These are phyloP conservation scores for Dioszegia crocea DNA, from an alignment of 768 basidiomycete genomes.

Conservation along the genomic window DNA sequence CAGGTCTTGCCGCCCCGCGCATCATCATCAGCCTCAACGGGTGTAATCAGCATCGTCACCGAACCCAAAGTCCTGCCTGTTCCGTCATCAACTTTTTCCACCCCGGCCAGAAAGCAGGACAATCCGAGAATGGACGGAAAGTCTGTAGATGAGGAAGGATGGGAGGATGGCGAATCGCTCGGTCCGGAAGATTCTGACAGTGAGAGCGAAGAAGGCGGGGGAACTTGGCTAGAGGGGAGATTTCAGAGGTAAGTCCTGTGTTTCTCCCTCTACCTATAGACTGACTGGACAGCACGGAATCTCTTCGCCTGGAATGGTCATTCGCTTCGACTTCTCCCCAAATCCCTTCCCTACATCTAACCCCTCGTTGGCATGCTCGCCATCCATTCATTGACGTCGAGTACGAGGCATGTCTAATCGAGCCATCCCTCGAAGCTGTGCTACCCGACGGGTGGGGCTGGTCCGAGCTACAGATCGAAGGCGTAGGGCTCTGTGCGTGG, in stretches of 20 bases:
- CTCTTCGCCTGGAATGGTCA: conserved; percentile 33
- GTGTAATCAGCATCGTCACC: conserved; percentile 32
- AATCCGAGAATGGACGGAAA: background rate
- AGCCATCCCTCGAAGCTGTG: conserved; percentile 15
- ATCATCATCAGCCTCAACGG: conserved; percentile 6
- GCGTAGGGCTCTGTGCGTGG: conserved; percentile 19
- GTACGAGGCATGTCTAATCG: conserved; percentile 8
- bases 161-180: conserved; percentile 32
- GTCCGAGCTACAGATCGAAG: conserved; percentile 21
- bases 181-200: conserved; percentile 19
- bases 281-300: conserved; percentile 24
- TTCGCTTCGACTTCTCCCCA: conserved; percentile 8
- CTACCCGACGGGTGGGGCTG: conserved; percentile 35
- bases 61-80: conserved; percentile 38
- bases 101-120: conserved; percentile 1
- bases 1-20: conserved; percentile 21
- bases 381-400: conserved; percentile 18
- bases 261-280: background rate
- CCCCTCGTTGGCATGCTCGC: conserved; percentile 15
- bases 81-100: conserved; percentile 18
- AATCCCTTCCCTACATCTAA: conserved; percentile 9
- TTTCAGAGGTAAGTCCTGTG: conserved; percentile 28
- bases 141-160: conserved; percentile 19
- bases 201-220: conserved; percentile 13
- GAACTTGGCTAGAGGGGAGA: conserved; percentile 35